Conservation (phyloP, 140 eudicot genomes). For the Ambrosia hybrid region DNA sequence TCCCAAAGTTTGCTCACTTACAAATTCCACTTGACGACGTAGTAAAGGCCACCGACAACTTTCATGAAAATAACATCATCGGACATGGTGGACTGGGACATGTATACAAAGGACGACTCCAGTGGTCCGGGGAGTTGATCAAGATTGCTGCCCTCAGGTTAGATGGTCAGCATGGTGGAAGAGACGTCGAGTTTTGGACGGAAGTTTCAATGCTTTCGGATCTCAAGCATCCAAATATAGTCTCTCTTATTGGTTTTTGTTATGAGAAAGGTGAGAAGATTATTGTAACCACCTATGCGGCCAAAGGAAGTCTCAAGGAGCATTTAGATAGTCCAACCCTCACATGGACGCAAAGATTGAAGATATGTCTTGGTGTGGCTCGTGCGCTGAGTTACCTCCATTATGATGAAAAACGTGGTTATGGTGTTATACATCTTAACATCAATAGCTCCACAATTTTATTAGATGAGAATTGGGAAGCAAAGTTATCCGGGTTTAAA, state of each 20-base stretch:
- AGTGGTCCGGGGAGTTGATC: neutral
- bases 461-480: too few relatives aligned
- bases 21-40: conserved; percentile 20
- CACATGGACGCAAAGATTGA: conserved; percentile 21
- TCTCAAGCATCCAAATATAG: conserved; percentile 20
- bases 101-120: conserved; percentile 18
- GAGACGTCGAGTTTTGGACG: neutral
- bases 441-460: too few relatives aligned
- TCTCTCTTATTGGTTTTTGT: conserved; percentile 18
- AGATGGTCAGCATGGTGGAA: neutral
- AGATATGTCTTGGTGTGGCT: neutral
- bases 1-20: neutral
- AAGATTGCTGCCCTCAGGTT: conserved; percentile 9
- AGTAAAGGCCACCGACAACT: conserved; percentile 16
- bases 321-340: neutral
- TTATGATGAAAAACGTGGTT: neutral
- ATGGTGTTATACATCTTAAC: conserved; percentile 7
- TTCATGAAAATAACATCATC: neutral
- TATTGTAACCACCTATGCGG: conserved; percentile 1
- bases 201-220: conserved; percentile 1
- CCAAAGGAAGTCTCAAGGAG: conserved; percentile 3
- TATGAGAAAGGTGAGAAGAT: conserved; percentile 11
- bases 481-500: too few relatives aligned
- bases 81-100: neutral
- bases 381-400: conserved; percentile 10